These are phyloP conservation scores for Fusarium verrucosum DNA, from an alignment of 2,329 filamentous ascomycete genomes.

Conservation along the genomic window DNA sequence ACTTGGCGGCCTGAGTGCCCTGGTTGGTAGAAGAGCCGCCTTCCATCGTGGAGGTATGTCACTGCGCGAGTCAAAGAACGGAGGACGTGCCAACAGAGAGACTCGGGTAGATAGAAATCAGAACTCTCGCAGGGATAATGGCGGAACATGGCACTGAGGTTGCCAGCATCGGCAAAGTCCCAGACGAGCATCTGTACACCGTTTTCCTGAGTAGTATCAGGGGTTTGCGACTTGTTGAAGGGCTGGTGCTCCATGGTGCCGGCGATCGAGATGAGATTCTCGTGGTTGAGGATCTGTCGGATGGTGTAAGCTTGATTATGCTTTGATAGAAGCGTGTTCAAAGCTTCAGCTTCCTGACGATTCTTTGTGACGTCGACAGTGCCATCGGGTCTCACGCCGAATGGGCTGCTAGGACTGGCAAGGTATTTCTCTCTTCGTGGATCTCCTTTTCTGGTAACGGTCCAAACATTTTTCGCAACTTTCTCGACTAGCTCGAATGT, in stretches of 20 bases:
- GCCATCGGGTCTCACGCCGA: constrained; percentile 10
- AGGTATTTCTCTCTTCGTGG: constrained; percentile 49
- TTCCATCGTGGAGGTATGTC: constrained; percentile 63
- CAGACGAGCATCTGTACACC: constrained; percentile 53
- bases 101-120: constrained; percentile 58
- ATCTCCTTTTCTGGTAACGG: constrained; percentile 45
- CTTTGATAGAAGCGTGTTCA: constrained; percentile 33
- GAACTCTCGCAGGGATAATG: constrained; percentile 34
- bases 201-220: constrained; percentile 31
- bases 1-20: not conserved
- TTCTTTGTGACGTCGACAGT: constrained; percentile 11
- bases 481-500: constrained; percentile 47
- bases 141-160: constrained; percentile 55
- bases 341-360: constrained; percentile 30
- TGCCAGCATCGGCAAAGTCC: constrained; percentile 64
- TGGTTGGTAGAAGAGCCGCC: constrained; percentile 39
- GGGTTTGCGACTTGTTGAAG: constrained; percentile 22
- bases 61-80: constrained; percentile 59
- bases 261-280: constrained; percentile 58
- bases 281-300: constrained; percentile 57
- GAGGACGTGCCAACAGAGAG: constrained; percentile 65
- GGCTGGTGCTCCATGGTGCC: constrained; percentile 48
- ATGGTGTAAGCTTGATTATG: constrained; percentile 46
- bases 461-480: constrained; percentile 44
- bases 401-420: constrained; percentile 36